A percentile compares a stretch with the other conserved stretches of the same genome.
phyloP scores from a whole-genome alignment of 2,329 filamentous ascomycete genomes.

The Aspergillus calidoustus region DNA sequence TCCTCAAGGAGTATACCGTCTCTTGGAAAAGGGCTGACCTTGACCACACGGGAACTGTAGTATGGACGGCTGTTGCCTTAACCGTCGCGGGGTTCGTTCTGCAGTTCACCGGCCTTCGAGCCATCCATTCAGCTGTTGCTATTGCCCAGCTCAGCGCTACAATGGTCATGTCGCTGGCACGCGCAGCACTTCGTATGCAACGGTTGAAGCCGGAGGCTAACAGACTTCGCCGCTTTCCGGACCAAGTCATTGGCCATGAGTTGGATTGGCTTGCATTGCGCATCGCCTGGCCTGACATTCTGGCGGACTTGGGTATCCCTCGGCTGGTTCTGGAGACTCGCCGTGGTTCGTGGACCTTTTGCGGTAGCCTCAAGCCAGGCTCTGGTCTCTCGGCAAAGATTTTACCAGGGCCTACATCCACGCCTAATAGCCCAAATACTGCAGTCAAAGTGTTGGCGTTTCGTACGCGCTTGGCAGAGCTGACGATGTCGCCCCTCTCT shows the following conservation, averaged over 20 bases:
- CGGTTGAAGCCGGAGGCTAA: not conserved
- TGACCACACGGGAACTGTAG: not conserved
- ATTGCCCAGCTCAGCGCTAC: conserved; percentile 23
- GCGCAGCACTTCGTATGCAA: not conserved
- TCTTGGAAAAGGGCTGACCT: conserved; percentile 5
- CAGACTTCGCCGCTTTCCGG: not conserved
- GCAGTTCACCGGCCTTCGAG: conserved; percentile 30
- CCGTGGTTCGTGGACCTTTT: not conserved
- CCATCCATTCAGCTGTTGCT: conserved; percentile 24
- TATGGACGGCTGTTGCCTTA: conserved; percentile 14
- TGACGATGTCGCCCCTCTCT: not conserved
- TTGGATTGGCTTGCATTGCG: conserved; percentile 3
- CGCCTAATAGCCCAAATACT: not conserved
- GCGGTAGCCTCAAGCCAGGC: not conserved
- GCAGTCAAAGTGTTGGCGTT: not conserved
- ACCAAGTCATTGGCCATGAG: conserved; percentile 1
- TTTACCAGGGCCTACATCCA: too few relatives aligned
- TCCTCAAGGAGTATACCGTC: not conserved
- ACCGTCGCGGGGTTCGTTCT: conserved; percentile 25
- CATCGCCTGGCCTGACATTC: not conserved
- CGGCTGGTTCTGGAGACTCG: not conserved
- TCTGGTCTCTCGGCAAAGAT: too few relatives aligned
- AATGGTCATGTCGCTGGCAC: not conserved
- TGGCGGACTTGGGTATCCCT: not conserved
- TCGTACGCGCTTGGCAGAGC: not conserved